Base-by-base conservation (phyloP, 1,284 basidiomycete species). In the Phaffia rhodozyma region DNA sequence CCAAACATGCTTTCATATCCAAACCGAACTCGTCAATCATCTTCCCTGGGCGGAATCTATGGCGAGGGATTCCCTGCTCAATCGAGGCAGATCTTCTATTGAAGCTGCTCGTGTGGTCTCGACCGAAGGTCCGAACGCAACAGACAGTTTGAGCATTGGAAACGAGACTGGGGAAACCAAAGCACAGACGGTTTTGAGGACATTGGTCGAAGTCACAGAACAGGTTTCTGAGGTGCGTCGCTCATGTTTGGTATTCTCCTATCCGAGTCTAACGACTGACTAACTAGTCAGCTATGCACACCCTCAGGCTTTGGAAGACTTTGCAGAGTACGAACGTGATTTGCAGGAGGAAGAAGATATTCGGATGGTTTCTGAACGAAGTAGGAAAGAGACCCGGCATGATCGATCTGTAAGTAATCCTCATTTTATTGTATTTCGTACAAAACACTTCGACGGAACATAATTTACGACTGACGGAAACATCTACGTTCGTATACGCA, bases 11-110 rank as follows among this genome's bases (percentile, higher is more conserved):
- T 60, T 65, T 25, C 29, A 49, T 27, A 47, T 61, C 29, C 47
- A 65, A 43, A 61, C 59, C 25, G 60, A 60, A 30, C 59, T 65
- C 34, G 59, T 65, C 32, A 48, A 53, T 21, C 63, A 65, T 29
- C 58, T 43, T 27, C 63, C 63, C 21, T 65, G 63, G 63, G 63
- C 63, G 20, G 63, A 65, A 43, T 61, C 59, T 21, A 60, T 53
- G 32, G 63, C 63, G 53, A 50, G 30, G 16, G 50, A 65, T 20
- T 65, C 63, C 5, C 63, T 65, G n/a, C 53, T 65, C 34, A 25
- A 29, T 9, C 27, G 51, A 11, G n/a, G 13, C 32, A 34, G 32
- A 34, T 34, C 60, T 51, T 59, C 58, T 20, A 59, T 48, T 25
- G 48, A 38, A 13, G 48, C 55, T 20, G 54, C 54, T 51, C 51